These are phyloP conservation scores for Inonotus obliquus DNA, from an alignment of 1,284 basidiomycete genomes.

Conservation along the genomic window DNA sequence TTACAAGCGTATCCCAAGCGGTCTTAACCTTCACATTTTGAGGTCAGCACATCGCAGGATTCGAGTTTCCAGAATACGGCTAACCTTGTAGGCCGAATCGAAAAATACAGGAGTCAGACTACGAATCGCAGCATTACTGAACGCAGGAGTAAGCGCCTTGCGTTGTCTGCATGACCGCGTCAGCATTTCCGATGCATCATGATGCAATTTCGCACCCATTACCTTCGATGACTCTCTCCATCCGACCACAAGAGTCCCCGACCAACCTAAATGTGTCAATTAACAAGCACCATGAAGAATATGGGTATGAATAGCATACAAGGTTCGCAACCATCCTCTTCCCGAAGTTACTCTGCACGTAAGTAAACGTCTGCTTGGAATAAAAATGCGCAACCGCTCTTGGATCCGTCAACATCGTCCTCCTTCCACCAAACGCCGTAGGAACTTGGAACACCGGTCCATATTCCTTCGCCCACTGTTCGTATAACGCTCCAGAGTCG, in stretches of 20 bases:
- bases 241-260: constrained; percentile 46
- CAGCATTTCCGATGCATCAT: background rate
- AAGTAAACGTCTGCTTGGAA: constrained; percentile 43
- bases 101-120: constrained; percentile 34
- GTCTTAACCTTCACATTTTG: constrained; percentile 28
- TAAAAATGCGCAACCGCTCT: constrained; percentile 51
- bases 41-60: background rate
- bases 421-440: constrained; percentile 33
- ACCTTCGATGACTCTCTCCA: constrained; percentile 44
- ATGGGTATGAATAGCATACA: constrained; percentile 28
- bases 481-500: constrained; percentile 24
- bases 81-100: constrained; percentile 47
- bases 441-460: constrained; percentile 44
- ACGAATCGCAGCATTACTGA: constrained; percentile 37
- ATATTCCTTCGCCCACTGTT: constrained; percentile 39
- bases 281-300: background rate
- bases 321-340: constrained; percentile 38
- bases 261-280: constrained; percentile 36
- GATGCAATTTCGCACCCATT: background rate
- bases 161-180: constrained; percentile 32
- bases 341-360: constrained; percentile 35
- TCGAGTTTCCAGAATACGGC: background rate
- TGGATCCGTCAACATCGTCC: constrained; percentile 47
- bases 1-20: constrained; percentile 46
- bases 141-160: constrained; percentile 37